Conservation (phyloP, 176 grass and related monocot genomes). For the Carex cristatella region DNA sequence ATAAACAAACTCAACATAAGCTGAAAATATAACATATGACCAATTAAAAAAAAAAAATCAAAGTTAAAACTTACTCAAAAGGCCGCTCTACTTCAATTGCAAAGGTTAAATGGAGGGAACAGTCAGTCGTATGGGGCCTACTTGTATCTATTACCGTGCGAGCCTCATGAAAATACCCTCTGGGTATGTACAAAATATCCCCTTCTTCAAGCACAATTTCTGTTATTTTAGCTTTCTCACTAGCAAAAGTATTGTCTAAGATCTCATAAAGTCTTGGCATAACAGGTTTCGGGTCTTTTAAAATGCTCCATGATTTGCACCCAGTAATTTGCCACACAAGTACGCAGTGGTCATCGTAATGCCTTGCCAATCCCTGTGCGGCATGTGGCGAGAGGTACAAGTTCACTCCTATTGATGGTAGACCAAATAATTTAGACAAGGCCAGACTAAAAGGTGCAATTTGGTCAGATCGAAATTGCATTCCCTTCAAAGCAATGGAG, state of each 20-base stretch:
- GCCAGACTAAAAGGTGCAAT: constrained; percentile 52
- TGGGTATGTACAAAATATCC: constrained; percentile 78
- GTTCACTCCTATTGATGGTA: constrained; percentile 81
- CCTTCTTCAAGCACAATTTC: constrained; percentile 55
- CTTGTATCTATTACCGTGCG: constrained; percentile 24
- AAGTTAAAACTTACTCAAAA: constrained; percentile 65
- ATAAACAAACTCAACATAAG: neutral
- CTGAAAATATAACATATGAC: neutral
- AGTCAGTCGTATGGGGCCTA: constrained; percentile 22
- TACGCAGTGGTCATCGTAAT: constrained; percentile 93
- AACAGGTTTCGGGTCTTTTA: constrained; percentile 38
- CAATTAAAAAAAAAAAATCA: constrained; percentile 2
- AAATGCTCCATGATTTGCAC: constrained; percentile 57
- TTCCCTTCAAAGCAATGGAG: constrained; percentile 72
- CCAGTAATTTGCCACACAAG: constrained; percentile 78
- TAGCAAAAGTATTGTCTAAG: constrained; percentile 26
- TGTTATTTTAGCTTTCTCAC: constrained; percentile 18
- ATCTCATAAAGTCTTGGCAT: constrained; percentile 73
- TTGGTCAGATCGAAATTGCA: constrained; percentile 63
- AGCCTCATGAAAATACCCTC: constrained; percentile 81
- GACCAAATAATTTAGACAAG: constrained; percentile 68
- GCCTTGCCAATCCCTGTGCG: constrained; percentile 60
- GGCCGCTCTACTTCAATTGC: constrained; percentile 82
- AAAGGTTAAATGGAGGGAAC: constrained; percentile 84
- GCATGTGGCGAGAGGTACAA: constrained; percentile 73